Evolutionary conservation across 1,284 basidiomycete genomes (phyloP).

Genomic region (Cryptococcus wingfieldii): DNA sequence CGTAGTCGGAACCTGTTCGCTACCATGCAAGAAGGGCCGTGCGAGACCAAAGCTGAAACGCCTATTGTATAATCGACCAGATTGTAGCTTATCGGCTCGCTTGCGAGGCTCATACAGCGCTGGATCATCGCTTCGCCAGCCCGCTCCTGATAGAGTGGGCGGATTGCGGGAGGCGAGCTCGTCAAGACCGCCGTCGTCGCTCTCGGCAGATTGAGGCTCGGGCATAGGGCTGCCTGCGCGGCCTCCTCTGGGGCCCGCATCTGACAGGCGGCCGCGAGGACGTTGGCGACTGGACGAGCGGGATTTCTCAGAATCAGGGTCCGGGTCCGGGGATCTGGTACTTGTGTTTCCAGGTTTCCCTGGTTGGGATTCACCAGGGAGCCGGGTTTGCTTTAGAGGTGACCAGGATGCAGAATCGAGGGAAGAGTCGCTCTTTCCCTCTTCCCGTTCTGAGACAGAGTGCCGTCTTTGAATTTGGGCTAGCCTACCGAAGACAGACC

Average conservation of each 20-base stretch:
- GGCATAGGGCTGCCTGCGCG: constrained; percentile 40
- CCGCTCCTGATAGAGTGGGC: background rate
- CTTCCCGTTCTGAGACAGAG: too few species aligned
- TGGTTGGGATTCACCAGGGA: too few species aligned
- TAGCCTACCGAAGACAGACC: too few species aligned
- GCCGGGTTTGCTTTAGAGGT: too few species aligned
- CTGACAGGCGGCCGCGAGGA: constrained; percentile 12
- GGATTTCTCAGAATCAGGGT: too few species aligned
- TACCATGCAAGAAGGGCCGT: background rate
- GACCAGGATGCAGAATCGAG: too few species aligned
- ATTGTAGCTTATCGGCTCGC: constrained; percentile 4
- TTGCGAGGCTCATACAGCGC: constrained; percentile 15
- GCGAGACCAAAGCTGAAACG: constrained; percentile 5
- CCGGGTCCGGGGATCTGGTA: too few species aligned
- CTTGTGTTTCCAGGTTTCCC: too few species aligned
- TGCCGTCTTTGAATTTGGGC: too few species aligned
- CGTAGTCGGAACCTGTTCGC: constrained; percentile 9
- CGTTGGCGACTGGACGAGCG: background rate
- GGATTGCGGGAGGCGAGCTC: too few species aligned
- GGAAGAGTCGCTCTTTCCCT: too few species aligned
- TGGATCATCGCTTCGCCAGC: constrained; percentile 30
- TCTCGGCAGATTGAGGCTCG: constrained; percentile 55
- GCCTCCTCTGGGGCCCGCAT: constrained; percentile 36
- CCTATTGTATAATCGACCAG: background rate
- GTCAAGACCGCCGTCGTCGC: constrained; percentile 51